A percentile compares a stretch with the other conserved stretches of the same genome.
phyloP scores from a whole-genome alignment of 1,284 basidiomycete species.

The Omphalotus olearius region DNA sequence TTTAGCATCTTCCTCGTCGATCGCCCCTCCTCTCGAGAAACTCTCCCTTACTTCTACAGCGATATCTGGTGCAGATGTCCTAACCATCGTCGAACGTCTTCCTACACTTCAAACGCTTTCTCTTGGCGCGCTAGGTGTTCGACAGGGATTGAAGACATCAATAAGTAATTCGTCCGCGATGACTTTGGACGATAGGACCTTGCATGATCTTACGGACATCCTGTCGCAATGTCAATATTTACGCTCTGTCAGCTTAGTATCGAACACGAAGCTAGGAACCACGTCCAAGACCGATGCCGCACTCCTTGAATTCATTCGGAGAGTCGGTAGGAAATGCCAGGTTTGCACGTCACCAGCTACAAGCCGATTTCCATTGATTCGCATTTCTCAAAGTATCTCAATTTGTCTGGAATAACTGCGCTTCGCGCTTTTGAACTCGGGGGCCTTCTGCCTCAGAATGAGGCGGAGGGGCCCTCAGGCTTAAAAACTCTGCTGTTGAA shows the following conservation, averaged over 20 bases:
- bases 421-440: slow-evolving; percentile 51
- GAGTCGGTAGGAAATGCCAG: slow-evolving; percentile 58
- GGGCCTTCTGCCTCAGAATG: slow-evolving; percentile 37
- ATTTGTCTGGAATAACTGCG: slow-evolving; percentile 48
- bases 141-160: slow-evolving; percentile 38
- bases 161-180: slow-evolving; percentile 44
- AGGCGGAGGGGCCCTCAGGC: slow-evolving; percentile 27
- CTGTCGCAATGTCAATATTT: slow-evolving; percentile 35
- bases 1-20: slow-evolving; percentile 12
- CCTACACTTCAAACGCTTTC: slow-evolving; percentile 43
- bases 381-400: slow-evolving; percentile 36
- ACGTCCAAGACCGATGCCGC: slow-evolving; percentile 30
- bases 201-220: slow-evolving; percentile 40
- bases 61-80: slow-evolving; percentile 36
- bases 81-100: slow-evolving; percentile 35
- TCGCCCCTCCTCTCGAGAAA: slow-evolving; percentile 42
- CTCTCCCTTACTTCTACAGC: slow-evolving; percentile 57
- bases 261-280: slow-evolving; percentile 55
- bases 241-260: slow-evolving; percentile 54
- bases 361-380: not conserved
- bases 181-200: slow-evolving; percentile 49
- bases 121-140: slow-evolving; percentile 58
- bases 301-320: slow-evolving; percentile 42
- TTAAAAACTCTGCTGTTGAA: slow-evolving; percentile 53
- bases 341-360: slow-evolving; percentile 26